phyloP scores from a whole-genome alignment of 805 yeast genomes.

The Cyberlindnera maritima region DNA sequence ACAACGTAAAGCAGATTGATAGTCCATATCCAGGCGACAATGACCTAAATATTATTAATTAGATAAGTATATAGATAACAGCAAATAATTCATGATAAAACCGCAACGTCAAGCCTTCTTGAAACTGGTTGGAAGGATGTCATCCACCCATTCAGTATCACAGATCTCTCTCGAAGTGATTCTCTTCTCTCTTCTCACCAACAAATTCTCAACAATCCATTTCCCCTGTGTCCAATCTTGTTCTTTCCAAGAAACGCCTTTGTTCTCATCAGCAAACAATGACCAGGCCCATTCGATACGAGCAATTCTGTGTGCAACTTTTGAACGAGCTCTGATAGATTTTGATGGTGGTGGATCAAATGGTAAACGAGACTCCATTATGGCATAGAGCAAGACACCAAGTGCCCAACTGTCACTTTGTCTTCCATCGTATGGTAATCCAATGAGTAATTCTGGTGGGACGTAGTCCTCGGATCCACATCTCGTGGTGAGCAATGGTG shows the following conservation, averaged over 20 bases:
- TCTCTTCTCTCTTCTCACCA: slow-evolving; percentile 48
- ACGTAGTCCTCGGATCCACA: slow-evolving; percentile 98
- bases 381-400: slow-evolving; percentile 85
- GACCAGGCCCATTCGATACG: slow-evolving; percentile 91
- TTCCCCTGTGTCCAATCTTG: slow-evolving; percentile 46
- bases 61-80: neutral
- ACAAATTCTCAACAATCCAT: slow-evolving; percentile 45
- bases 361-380: slow-evolving; percentile 85
- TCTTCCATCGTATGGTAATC: slow-evolving; percentile 86
- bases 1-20: too few relatives aligned
- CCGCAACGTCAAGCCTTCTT: neutral
- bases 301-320: slow-evolving; percentile 86
- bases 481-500: slow-evolving; percentile 73
- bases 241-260: slow-evolving; percentile 16
- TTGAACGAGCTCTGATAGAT: slow-evolving; percentile 44
- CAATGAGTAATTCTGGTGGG: slow-evolving; percentile 90
- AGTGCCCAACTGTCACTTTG: slow-evolving; percentile 93
- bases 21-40: too few relatives aligned
- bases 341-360: slow-evolving; percentile 77
- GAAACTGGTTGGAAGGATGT: slow-evolving; percentile 11
- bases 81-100: neutral
- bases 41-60: too few relatives aligned
- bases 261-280: slow-evolving; percentile 37
- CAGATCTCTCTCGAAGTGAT: slow-evolving; percentile 33
- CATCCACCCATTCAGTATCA: slow-evolving; percentile 35